These are phyloP conservation scores for Bryoerythrophyllum caledonicum DNA, from an alignment of 225 moss, liverwort and hornwort genomes.

Conservation along the genomic window DNA sequence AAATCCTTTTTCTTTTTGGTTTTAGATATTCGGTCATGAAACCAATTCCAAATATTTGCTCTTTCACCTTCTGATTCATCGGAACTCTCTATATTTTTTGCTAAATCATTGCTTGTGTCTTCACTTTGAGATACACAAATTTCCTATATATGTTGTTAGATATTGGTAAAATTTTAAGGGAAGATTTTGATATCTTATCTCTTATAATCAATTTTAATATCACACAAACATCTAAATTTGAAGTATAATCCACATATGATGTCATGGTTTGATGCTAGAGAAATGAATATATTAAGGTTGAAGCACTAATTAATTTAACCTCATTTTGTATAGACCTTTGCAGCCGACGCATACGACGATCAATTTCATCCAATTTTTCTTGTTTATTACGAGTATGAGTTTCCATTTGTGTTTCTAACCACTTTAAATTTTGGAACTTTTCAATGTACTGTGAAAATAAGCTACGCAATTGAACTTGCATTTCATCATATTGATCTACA, in stretches of 20 bases:
- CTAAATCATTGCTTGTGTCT: slow-evolving; percentile 30
- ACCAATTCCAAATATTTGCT: slow-evolving; percentile 54
- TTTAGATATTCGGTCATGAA: slow-evolving; percentile 43
- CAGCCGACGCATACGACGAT: slow-evolving; percentile 36
- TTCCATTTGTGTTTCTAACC: slow-evolving; percentile 63
- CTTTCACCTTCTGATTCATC: slow-evolving; percentile 57
- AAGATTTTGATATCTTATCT: background rate
- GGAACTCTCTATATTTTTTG: slow-evolving; percentile 24
- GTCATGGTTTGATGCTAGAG: too few relatives aligned
- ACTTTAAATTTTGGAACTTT: slow-evolving; percentile 62
- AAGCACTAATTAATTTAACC: background rate
- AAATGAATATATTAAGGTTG: too few relatives aligned
- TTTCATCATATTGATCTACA: slow-evolving; percentile 62
- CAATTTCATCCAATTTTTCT: slow-evolving; percentile 40
- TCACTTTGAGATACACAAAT: slow-evolving; percentile 39
- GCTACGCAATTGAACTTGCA: slow-evolving; percentile 54
- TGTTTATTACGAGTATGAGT: slow-evolving; percentile 41
- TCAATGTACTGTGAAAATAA: slow-evolving; percentile 55
- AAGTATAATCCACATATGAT: too few relatives aligned
- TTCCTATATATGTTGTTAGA: slow-evolving; percentile 23
- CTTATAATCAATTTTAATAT: accelerated
- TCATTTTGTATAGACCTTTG: slow-evolving; percentile 51
- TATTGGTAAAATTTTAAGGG: accelerated
- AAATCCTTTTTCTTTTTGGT: slow-evolving; percentile 15
- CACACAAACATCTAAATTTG: too few relatives aligned